Evolutionary conservation across 1,284 basidiomycete species (phyloP), one percentile per base, ranked within the genome.

Genomic region (Porogramme epimiltina): DNA sequence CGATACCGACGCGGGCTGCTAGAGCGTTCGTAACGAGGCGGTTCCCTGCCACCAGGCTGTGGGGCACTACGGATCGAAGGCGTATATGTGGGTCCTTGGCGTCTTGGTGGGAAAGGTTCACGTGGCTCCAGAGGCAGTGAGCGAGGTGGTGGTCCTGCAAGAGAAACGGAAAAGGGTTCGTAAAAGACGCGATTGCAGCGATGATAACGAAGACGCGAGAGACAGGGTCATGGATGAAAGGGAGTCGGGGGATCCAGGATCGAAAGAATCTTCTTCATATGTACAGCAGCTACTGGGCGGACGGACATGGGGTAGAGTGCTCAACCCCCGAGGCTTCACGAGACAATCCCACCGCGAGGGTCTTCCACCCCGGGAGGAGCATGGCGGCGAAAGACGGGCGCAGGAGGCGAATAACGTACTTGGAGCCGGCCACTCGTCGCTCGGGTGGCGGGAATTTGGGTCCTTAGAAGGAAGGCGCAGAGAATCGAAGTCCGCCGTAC

Each of bases 321-420:
- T 78, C 73, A 65, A 74, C 73, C 72, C 76, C 75, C 76, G 75
- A 78, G 75, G 75, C 70, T 74, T 78, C 72, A 69, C 72, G 62
- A 77, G 76, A 76, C 71, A 70, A 68, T 64, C 70, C 68, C 70
- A 59, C 70, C 62, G 66, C 67, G 71, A 65, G 56, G 60, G 69
- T 70, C 73, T 71, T 78, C 74, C 77, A 70, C 77, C 76, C 72
- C 70, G 74, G 72, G 72, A 80, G 73, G 71, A 74, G 69, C 61
- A 66, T 64, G 60, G 61, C 63, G 69, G 73, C 70, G 67, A 62
- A 65, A 66, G 65, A 70, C 67, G 69, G 70, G 67, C 74, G 73
- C 66, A 81, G 71, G 79, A 85, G 78, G 82, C 75, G 73, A 81
- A 87, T 73, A 89, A 89, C 85, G 85, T 89, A 89, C 86, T 87